phyloP scores from a whole-genome alignment of 305 asterid genomes.

The Coffea humblotiana region DNA sequence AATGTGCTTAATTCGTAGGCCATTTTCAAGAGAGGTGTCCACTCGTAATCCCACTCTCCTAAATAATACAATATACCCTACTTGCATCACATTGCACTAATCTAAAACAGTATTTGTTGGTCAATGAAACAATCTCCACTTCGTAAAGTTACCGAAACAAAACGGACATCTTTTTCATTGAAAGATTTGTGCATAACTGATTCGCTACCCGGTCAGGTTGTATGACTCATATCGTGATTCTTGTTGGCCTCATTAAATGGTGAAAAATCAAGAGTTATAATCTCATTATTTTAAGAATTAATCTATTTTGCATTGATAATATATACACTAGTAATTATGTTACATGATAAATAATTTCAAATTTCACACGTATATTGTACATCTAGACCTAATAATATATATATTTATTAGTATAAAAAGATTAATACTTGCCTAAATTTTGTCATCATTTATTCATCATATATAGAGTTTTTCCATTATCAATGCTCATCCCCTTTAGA shows the following conservation, averaged over 20 bases:
- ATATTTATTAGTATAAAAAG: too few relatives aligned
- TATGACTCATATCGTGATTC: neutral
- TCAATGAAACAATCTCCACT: constrained; percentile 47
- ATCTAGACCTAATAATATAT: too few relatives aligned
- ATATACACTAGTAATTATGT: too few relatives aligned
- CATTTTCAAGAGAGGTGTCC: constrained; percentile 52
- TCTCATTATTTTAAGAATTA: too few relatives aligned
- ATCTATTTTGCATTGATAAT: too few relatives aligned
- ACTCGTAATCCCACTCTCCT: constrained; percentile 58
- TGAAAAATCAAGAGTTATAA: too few relatives aligned
- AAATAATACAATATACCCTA: constrained; percentile 34
- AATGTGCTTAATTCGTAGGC: constrained; percentile 22
- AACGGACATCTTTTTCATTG: constrained; percentile 6
- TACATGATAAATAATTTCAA: too few relatives aligned
- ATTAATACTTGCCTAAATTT: neutral
- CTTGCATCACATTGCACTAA: constrained; percentile 64
- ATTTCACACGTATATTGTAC: too few relatives aligned
- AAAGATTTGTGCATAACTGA: constrained; percentile 16
- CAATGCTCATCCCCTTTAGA: too few relatives aligned
- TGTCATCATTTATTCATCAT: neutral
- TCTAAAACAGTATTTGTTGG: constrained; percentile 43
- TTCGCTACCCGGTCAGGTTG: neutral
- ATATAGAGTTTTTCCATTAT: too few relatives aligned
- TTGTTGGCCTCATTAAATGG: neutral
- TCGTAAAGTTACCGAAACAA: constrained; percentile 30